Percentiles rank a stretch among this genome's conserved stretches.
Conservation (phyloP, 768 basidiomycete species). For the Tubosaeta sp. region DNA sequence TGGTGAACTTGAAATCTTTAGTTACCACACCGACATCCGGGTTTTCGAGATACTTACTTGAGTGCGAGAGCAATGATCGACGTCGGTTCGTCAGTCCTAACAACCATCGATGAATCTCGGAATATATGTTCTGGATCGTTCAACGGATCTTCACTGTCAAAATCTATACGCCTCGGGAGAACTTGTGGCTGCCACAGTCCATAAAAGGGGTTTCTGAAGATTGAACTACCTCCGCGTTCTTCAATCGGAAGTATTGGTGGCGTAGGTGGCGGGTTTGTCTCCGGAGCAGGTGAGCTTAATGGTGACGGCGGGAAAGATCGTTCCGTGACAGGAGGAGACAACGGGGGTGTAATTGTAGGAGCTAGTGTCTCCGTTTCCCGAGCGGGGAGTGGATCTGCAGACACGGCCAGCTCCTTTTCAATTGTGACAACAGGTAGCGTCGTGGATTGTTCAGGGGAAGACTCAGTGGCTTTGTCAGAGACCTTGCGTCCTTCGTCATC, state of each 20-base stretch:
- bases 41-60: conserved; percentile 49
- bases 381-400: conserved; percentile 12
- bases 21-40: conserved; percentile 5
- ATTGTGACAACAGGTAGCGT: conserved; percentile 22
- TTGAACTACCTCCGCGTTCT: conserved; percentile 51
- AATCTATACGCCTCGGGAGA: conserved; percentile 49
- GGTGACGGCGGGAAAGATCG: conserved; percentile 54
- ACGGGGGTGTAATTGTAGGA: conserved; percentile 22
- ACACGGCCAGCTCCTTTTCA: conserved; percentile 3
- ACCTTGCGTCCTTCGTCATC: conserved; percentile 42
- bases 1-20: conserved; percentile 51
- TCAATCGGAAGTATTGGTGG: conserved; percentile 55
- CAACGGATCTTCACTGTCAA: conserved; percentile 63
- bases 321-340: conserved; percentile 24
- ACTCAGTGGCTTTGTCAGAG: conserved; percentile 24
- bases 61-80: conserved; percentile 95
- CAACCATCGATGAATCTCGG: conserved; percentile 89
- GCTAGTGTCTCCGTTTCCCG: conserved; percentile 26
- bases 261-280: conserved; percentile 37
- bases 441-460: conserved; percentile 32
- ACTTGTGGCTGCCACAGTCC: conserved; percentile 72
- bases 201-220: conserved; percentile 59
- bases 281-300: conserved; percentile 37
- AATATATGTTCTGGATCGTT: conserved; percentile 90
- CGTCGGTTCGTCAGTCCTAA: conserved; percentile 94